Percentiles rank a stretch among this genome's conserved stretches.
phyloP scores from a whole-genome alignment of 768 basidiomycete genomes.

The Tulasnella sp. region DNA sequence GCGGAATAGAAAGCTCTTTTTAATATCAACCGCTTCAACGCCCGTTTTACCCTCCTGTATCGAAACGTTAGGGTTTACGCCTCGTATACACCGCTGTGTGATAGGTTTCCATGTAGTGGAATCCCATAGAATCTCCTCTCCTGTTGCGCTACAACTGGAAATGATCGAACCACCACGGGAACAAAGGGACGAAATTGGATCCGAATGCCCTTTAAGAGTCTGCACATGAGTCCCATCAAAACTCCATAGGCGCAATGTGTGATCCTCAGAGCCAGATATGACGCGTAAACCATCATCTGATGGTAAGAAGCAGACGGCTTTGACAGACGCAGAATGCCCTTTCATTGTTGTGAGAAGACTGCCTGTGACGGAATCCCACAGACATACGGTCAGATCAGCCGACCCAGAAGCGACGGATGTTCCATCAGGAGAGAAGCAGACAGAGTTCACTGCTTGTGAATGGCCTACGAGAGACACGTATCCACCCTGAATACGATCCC shows the following conservation, averaged over 20 bases:
- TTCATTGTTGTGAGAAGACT: background rate
- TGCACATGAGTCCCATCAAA: too few relatives aligned
- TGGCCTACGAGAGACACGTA: background rate
- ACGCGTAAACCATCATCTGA: background rate
- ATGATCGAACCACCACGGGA: too few relatives aligned
- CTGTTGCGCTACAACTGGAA: too few relatives aligned
- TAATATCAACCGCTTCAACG: too few relatives aligned
- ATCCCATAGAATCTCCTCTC: too few relatives aligned
- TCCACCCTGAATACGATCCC: background rate
- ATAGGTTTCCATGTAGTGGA: too few relatives aligned
- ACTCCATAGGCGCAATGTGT: conserved; percentile 3
- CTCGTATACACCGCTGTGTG: too few relatives aligned
- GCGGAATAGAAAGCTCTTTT: too few relatives aligned
- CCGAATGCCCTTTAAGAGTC: too few relatives aligned
- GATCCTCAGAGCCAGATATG: background rate
- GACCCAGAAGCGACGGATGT: background rate
- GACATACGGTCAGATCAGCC: background rate
- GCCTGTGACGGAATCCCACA: conserved; percentile 2
- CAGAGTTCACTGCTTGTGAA: background rate
- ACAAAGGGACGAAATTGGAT: too few relatives aligned
- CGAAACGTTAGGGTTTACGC: too few relatives aligned
- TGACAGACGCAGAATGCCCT: background rate
- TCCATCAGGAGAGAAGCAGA: background rate
- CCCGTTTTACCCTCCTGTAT: too few relatives aligned
- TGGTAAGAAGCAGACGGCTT: background rate